Conservation (phyloP, 2,329 filamentous ascomycete species). For the Didymella pomorum region DNA sequence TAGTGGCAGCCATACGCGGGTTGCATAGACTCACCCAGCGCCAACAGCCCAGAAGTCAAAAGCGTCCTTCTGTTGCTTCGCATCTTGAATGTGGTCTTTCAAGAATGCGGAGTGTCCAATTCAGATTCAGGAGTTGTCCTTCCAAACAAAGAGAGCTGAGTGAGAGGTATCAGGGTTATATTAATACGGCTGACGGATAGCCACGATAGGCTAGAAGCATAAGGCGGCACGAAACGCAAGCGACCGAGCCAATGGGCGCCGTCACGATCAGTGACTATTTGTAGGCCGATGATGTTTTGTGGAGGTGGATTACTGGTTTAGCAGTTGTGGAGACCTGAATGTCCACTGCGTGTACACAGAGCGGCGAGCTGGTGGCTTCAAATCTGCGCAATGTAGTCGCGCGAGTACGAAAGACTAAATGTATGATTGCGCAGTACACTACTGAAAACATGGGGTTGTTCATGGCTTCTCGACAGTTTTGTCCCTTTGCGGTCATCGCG, state of each 20-base stretch:
- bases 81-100: slow-evolving; percentile 20
- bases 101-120: background rate
- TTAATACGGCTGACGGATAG: slow-evolving; percentile 17
- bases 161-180: slow-evolving; percentile 14
- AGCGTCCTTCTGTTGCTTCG: slow-evolving; percentile 21
- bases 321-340: slow-evolving; percentile 18
- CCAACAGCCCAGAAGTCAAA: slow-evolving; percentile 33
- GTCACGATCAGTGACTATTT: slow-evolving; percentile 1
- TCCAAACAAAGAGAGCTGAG: slow-evolving; percentile 15
- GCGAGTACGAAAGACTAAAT: background rate
- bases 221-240: slow-evolving; percentile 12
- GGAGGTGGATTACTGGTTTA: slow-evolving; percentile 22
- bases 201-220: slow-evolving; percentile 7
- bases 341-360: background rate
- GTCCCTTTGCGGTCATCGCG: slow-evolving; percentile 35
- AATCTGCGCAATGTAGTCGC: background rate
- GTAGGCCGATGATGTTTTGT: slow-evolving; percentile 17
- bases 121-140: background rate
- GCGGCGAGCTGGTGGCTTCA: slow-evolving; percentile 1
- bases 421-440: slow-evolving; percentile 14
- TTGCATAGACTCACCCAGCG: slow-evolving; percentile 33
- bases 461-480: slow-evolving; percentile 18
- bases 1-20: slow-evolving; percentile 17
- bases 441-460: slow-evolving; percentile 1
- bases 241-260: slow-evolving; percentile 15